Percentiles rank a stretch among this genome's conserved stretches.
Conservation (phyloP, 148 eudicot genomes). For the Selenicereus undatus region DNA sequence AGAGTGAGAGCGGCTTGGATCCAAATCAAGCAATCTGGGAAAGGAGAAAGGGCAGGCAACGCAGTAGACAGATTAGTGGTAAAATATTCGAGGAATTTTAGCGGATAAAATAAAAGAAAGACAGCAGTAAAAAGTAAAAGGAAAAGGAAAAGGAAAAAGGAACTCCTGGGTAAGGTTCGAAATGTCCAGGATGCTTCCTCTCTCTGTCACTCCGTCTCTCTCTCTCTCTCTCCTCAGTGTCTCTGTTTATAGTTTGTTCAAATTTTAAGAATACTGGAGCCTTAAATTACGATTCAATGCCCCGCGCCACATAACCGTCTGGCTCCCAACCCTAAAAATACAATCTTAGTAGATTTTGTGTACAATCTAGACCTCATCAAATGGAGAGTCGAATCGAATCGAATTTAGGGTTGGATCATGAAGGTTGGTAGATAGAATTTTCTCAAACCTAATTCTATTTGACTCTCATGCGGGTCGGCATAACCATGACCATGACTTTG, state of each 20-base stretch:
- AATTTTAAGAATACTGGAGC: background rate
- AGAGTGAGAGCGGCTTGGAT: slow-evolving; percentile 13
- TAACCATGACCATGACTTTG: no score
- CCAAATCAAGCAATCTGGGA: slow-evolving; percentile 25
- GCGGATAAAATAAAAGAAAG: background rate
- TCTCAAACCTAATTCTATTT: no score
- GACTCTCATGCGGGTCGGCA: no score
- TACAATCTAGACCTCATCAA: no score
- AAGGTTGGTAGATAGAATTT: no score
- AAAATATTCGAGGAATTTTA: background rate
- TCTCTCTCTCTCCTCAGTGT: background rate
- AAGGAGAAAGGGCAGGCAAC: background rate
- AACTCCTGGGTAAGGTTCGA: background rate
- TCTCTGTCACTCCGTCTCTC: slow-evolving; percentile 15
- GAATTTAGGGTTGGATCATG: no score
- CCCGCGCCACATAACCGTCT: no score
- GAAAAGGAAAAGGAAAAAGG: background rate
- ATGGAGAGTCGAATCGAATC: no score
- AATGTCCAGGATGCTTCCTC: slow-evolving; percentile 31
- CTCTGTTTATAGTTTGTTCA: background rate
- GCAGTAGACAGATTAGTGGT: background rate
- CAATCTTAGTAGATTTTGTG: no score
- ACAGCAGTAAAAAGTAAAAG: background rate
- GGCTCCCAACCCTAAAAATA: no score
- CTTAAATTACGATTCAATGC: no score